phyloP scores from a whole-genome alignment of 2,329 filamentous ascomycete species.

The Trichophyton mentagrophytes region DNA sequence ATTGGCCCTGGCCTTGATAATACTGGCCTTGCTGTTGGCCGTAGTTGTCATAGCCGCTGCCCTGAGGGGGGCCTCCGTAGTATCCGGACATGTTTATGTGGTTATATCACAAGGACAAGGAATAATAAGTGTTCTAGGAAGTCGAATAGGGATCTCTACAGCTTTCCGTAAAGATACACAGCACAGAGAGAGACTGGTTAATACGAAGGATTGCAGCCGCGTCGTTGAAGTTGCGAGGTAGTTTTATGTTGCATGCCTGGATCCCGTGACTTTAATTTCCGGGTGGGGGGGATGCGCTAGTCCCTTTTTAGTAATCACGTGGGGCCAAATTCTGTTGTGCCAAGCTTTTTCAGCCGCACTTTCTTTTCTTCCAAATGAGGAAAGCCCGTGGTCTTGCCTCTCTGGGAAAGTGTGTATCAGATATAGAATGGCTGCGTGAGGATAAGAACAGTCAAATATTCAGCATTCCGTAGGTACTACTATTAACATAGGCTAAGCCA shows the following conservation, averaged over 20 bases:
- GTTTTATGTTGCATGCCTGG: not conserved
- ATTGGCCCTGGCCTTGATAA: conserved; percentile 15
- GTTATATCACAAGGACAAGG: not conserved
- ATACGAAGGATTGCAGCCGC: not conserved
- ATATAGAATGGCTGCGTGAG: not conserved
- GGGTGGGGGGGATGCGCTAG: not conserved
- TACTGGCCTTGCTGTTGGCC: conserved; percentile 5
- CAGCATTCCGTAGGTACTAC: not conserved
- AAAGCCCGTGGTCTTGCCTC: not conserved
- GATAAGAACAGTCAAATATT: not conserved
- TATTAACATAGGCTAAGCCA: not conserved
- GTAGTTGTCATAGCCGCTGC: conserved; percentile 3
- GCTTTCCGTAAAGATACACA: not conserved
- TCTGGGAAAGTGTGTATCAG: not conserved
- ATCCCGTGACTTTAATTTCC: not conserved
- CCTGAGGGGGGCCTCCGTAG: conserved; percentile 9
- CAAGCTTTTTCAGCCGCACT: conserved; percentile 2
- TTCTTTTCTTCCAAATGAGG: not conserved
- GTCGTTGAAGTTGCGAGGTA: not conserved
- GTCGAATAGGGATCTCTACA: not conserved
- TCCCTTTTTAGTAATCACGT: not conserved
- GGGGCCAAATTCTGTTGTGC: not conserved
- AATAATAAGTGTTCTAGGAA: not conserved
- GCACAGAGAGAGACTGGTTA: not conserved
- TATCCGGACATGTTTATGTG: conserved; percentile 10